Conservation (phyloP, 805 yeast species). For the Kodamaea sagamina region DNA sequence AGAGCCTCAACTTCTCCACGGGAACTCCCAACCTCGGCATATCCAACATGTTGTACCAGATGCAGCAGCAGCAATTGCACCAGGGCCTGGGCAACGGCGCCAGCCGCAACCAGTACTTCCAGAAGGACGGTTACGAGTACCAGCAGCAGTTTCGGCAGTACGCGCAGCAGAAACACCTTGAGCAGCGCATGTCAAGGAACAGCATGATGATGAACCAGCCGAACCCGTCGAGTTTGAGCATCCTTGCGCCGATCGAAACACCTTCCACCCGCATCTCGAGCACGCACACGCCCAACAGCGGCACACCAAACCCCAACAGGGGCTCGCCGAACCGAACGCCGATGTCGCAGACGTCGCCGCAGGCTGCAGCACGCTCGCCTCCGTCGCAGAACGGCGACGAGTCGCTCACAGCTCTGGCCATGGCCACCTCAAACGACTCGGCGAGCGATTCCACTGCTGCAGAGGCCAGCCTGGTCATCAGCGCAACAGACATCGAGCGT, state of each 20-base stretch:
- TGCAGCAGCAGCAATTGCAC: slow-evolving; percentile 7
- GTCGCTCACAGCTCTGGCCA: slow-evolving; percentile 2
- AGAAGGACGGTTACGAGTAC: slow-evolving; percentile 7
- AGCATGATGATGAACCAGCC: slow-evolving; percentile 5
- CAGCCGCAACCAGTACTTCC: neutral
- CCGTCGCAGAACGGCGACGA: neutral
- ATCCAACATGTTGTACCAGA: slow-evolving; percentile 17
- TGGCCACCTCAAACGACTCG: neutral
- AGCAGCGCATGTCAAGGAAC: slow-evolving; percentile 2
- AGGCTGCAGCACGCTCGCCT: neutral
- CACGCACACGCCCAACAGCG: slow-evolving; percentile 3
- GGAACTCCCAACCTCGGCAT: slow-evolving; percentile 18
- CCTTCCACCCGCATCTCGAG: neutral
- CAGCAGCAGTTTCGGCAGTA: slow-evolving; percentile 9
- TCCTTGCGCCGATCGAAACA: slow-evolving; percentile 6
- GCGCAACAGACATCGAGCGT: slow-evolving; percentile 36
- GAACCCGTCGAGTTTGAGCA: slow-evolving; percentile 1
- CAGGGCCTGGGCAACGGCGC: neutral
- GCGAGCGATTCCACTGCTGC: slow-evolving; percentile 1
- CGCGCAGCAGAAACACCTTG: slow-evolving; percentile 6
- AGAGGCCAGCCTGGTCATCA: slow-evolving; percentile 12
- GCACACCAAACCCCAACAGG: neutral
- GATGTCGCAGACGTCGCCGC: slow-evolving; percentile 3
- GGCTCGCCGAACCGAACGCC: slow-evolving; percentile 8
- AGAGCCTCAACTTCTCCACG: slow-evolving; percentile 27